Evolutionary conservation across 2,329 filamentous ascomycete species (phyloP).

Genomic region (Aureobasidium sp.): DNA sequence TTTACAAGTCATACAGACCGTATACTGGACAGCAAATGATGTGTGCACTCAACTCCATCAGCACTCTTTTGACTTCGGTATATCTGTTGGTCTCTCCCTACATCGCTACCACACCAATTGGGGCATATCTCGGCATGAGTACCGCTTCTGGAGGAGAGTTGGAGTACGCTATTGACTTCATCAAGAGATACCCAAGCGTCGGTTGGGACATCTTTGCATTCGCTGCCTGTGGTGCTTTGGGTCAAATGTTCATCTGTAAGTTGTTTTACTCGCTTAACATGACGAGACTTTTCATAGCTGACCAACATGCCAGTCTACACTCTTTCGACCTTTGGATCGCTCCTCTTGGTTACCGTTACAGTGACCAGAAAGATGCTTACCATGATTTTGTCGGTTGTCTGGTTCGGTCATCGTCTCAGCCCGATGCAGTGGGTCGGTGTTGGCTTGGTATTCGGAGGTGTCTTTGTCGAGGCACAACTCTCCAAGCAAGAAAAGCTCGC

Average conservation of each 20-base stretch:
- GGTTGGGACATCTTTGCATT: constrained; percentile 87
- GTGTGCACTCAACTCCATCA: constrained; percentile 92
- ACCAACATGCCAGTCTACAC: constrained; percentile 59
- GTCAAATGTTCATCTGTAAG: constrained; percentile 84
- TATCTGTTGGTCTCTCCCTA: constrained; percentile 77
- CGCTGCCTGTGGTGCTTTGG: constrained; percentile 80
- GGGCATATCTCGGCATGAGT: constrained; percentile 36
- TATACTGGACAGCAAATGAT: constrained; percentile 98
- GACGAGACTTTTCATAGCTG: not conserved
- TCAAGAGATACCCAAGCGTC: constrained; percentile 70
- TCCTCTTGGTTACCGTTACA: constrained; percentile 90
- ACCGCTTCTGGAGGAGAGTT: constrained; percentile 59
- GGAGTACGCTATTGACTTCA: constrained; percentile 69
- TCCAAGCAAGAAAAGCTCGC: constrained; percentile 74
- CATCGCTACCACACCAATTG: constrained; percentile 55
- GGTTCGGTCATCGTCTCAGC: constrained; percentile 82
- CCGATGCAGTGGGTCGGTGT: constrained; percentile 94
- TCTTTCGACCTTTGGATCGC: constrained; percentile 80
- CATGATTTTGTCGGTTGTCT: constrained; percentile 92
- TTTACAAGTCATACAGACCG: constrained; percentile 69
- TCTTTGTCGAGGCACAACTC: constrained; percentile 82
- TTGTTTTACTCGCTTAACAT: constrained; percentile 4
- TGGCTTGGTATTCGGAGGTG: constrained; percentile 85
- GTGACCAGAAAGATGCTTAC: constrained; percentile 99
- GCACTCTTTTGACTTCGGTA: constrained; percentile 64